Evolutionary conservation across 331 rosid species (phyloP), one percentile per base, ranked within the genome.

Genomic region (Pyrus hybrid): DNA sequence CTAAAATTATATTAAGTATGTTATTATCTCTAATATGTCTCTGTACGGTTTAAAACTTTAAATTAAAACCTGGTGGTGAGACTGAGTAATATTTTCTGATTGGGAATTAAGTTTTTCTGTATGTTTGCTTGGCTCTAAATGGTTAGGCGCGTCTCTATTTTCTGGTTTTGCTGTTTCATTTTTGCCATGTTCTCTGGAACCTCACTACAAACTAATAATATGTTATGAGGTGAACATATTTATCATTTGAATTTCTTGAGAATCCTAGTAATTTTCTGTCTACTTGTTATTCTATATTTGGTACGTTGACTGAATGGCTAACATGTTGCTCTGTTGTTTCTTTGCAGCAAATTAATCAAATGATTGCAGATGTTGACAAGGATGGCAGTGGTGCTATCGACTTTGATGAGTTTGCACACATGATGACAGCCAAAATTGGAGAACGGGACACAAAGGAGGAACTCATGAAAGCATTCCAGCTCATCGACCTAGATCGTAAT

Each of bases 331-430:
- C 28, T 78, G 66, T 49, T 67, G 26, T 61, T 71, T 69, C 68
- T 64, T 89, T 87, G 72, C 95, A 92, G 99, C 97, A 90, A 92
- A 92, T 94, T 41, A 75, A 73, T 49, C 88, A 94, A 89, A 94
- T 94, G 99, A 94, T 92, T 80, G 96, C 97, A 63, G 99, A 95
- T 79, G 99, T 95, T 70, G 97, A 95, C 81, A 95, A 87, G 90
- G 99, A 94, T 83, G 97, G 99, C 22, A 95, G 97, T 82, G 99
- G 99, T 76, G 90, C 96, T 69, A 95, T 95, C 63, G 99, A 92
- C 62, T 95, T 89, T 67, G 97, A 95, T 2, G 99, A 95, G 66
- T 95, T 94, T 85, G 96, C 80, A 78, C 78, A 92, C 82, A 95
- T 92, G 99, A 87, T 95, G 99, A 95, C 99, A 0, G 96, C 93